phyloP scores from a whole-genome alignment of 257 asterid genomes.

The Solanum okadae region DNA sequence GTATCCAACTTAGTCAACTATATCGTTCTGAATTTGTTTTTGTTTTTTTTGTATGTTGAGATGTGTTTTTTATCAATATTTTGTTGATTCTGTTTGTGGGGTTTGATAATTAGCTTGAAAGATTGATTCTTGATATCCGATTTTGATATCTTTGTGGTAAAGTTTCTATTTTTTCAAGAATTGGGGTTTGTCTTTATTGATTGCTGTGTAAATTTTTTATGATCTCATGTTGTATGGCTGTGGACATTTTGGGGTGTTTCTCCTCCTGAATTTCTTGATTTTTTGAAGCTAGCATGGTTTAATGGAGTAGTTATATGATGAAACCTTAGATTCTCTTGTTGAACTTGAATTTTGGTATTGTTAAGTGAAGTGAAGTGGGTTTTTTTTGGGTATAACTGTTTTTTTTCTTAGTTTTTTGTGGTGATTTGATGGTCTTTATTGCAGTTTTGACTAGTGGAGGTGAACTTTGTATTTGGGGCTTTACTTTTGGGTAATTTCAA shows the following conservation, averaged over 20 bases:
- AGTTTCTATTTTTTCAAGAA: not conserved
- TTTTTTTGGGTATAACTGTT: not conserved
- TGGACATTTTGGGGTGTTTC: not conserved
- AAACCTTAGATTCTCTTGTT: not conserved
- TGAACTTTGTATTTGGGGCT: constrained; percentile 18
- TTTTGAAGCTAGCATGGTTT: not conserved
- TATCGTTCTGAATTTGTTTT: not conserved
- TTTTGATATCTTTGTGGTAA: not conserved
- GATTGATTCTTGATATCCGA: not conserved
- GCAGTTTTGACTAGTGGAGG: constrained; percentile 50
- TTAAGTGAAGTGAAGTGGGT: not conserved
- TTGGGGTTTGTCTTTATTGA: not conserved
- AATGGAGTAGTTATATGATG: not conserved
- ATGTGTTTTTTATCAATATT: not conserved
- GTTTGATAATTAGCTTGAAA: not conserved
- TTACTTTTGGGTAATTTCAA: constrained; percentile 46
- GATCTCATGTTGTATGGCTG: not conserved
- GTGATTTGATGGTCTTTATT: constrained; percentile 27
- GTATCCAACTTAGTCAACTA: not conserved
- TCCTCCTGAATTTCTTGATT: not conserved
- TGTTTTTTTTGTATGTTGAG: not conserved
- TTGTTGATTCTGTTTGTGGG: not conserved
- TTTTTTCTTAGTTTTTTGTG: not conserved
- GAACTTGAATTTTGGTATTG: not conserved
- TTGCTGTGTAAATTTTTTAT: not conserved